Conservation (phyloP, 1,139 yeast genomes). For the Zygotorulaspora mrakii region DNA sequence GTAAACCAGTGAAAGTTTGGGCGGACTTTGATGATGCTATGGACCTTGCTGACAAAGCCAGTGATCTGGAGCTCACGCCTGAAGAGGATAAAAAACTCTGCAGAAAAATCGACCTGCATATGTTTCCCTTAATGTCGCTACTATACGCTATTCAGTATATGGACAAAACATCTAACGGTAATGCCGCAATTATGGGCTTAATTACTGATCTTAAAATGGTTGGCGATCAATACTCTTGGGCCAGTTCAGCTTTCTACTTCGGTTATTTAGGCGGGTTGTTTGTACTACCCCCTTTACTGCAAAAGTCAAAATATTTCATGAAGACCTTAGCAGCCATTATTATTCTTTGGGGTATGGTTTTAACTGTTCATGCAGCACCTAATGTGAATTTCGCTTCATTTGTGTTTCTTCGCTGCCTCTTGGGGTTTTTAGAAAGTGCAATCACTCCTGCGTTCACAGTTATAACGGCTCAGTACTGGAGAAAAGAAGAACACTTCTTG, state of each 20-base stretch:
- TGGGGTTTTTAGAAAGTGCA: constrained; percentile 44
- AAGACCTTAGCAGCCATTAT: constrained; percentile 11
- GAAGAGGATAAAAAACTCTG: constrained; percentile 20
- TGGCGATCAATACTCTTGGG: constrained; percentile 50
- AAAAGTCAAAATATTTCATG: constrained; percentile 11
- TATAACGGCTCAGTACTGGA: constrained; percentile 50
- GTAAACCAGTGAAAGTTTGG: no score
- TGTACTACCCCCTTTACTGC: no score
- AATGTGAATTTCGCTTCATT: constrained; percentile 11
- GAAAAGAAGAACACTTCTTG: constrained; percentile 43
- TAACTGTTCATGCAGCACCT: constrained; percentile 14
- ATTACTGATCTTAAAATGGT: constrained; percentile 43
- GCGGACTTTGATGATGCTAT: no score
- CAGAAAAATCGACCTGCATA: constrained; percentile 19
- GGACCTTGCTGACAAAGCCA: no score
- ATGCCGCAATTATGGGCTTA: constrained; percentile 53
- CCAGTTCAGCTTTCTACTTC: constrained; percentile 48
- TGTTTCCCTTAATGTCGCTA: constrained; percentile 22
- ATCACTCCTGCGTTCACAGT: constrained; percentile 48
- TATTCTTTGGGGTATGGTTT: constrained; percentile 10
- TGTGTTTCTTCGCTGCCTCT: constrained; percentile 35
- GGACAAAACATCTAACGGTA: constrained; percentile 42
- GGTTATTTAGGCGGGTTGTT: constrained; percentile 39
- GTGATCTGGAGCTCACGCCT: no score
- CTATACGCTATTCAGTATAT: constrained; percentile 23